Conservation (phyloP, 2,329 filamentous ascomycete species). For the Cercospora zeina region DNA sequence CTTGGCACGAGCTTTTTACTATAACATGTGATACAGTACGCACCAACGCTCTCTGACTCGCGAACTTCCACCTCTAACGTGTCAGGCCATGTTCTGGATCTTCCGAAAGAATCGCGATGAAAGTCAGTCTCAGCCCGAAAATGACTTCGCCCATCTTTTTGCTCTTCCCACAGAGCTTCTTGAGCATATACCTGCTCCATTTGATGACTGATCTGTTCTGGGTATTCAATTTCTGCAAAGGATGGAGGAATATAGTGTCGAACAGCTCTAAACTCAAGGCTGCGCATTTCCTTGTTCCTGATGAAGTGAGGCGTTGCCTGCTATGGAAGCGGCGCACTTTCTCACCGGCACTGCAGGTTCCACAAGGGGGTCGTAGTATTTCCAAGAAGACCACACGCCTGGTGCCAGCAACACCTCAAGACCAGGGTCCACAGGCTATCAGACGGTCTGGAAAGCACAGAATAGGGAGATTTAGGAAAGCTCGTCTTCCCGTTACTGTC, state of each 20-base stretch:
- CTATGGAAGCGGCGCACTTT: neutral
- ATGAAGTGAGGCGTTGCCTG: neutral
- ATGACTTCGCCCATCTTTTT: neutral
- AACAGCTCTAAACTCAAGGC: neutral
- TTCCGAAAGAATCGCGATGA: too few species aligned
- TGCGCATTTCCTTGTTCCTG: neutral
- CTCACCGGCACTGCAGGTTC: neutral
- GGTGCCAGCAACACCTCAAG: neutral
- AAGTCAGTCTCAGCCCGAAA: neutral
- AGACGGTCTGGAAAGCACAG: neutral
- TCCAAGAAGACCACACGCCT: neutral
- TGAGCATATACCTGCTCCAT: neutral
- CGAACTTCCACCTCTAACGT: neutral
- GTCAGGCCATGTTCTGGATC: too few species aligned
- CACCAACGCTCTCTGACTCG: too few species aligned
- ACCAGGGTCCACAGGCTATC: neutral
- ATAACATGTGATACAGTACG: too few species aligned
- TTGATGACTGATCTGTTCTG: neutral
- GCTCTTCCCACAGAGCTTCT: neutral
- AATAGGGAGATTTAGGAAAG: neutral
- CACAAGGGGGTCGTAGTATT: neutral
- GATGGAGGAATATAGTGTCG: neutral
- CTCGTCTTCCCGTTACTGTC: neutral
- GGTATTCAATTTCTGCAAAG: neutral
- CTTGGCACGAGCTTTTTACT: conserved; percentile 1